Evolutionary conservation across 768 basidiomycete species (phyloP).

Genomic region (Boletus tomentosulus): DNA sequence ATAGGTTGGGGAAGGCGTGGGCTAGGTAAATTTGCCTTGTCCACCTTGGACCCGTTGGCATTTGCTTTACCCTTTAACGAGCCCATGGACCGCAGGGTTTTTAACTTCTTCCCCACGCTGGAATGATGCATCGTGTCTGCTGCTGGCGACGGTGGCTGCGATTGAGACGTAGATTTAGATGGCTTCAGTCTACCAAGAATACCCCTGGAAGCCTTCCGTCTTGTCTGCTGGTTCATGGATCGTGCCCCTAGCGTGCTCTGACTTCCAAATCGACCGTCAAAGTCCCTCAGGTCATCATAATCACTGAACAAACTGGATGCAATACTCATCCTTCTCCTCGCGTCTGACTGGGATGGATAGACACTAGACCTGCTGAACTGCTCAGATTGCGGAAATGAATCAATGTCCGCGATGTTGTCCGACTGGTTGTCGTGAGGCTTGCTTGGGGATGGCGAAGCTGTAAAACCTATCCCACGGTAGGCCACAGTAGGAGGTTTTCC

Average conservation of each 20-base stretch:
- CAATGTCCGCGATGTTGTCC: constrained; percentile 15
- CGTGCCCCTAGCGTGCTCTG: constrained; percentile 64
- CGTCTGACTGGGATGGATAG: constrained; percentile 34
- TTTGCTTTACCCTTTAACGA: constrained; percentile 58
- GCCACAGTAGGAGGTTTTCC: constrained; percentile 88
- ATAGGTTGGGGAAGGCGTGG: constrained; percentile 53
- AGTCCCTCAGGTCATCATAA: constrained; percentile 84
- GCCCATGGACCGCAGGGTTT: constrained; percentile 76
- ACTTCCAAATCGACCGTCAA: constrained; percentile 83
- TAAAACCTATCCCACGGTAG: constrained; percentile 84
- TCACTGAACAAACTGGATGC: constrained; percentile 75
- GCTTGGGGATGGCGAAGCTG: constrained; percentile 39
- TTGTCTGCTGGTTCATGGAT: constrained; percentile 34
- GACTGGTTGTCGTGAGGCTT: constrained; percentile 24
- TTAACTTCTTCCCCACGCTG: constrained; percentile 50
- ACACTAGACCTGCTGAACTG: constrained; percentile 18
- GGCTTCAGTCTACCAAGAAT: constrained; percentile 60
- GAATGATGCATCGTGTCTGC: constrained; percentile 35
- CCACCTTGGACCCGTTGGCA: constrained; percentile 24
- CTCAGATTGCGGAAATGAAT: constrained; percentile 20
- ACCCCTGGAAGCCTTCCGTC: constrained; percentile 61
- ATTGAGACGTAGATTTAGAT: constrained; percentile 40
- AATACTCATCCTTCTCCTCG: constrained; percentile 61
- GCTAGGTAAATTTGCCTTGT: constrained; percentile 40
- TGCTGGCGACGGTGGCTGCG: constrained; percentile 42